Evolutionary conservation across 1,139 yeast genomes (phyloP).

Genomic region (Geotrichum citri-aurantii): DNA sequence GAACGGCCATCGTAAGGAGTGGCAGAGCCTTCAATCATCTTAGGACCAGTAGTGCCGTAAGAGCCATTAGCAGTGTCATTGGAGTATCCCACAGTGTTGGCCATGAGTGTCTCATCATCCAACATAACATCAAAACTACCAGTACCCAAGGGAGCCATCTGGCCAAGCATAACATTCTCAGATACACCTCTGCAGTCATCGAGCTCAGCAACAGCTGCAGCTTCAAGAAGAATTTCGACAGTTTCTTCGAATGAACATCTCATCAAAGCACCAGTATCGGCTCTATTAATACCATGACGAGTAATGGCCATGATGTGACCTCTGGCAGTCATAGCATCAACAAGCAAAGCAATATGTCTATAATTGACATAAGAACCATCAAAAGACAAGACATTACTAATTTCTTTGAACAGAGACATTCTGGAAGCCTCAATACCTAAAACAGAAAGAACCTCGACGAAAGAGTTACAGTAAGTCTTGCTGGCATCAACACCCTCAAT

Average conservation of each 20-base stretch:
- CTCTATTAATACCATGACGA: slow-evolving; percentile 98
- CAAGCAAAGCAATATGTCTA: slow-evolving; percentile 95
- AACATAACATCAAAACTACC: slow-evolving; percentile 96
- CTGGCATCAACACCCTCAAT: slow-evolving; percentile 91
- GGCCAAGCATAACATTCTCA: slow-evolving; percentile 95
- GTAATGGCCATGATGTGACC: slow-evolving; percentile 99
- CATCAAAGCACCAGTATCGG: slow-evolving; percentile 98
- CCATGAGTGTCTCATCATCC: slow-evolving; percentile 79
- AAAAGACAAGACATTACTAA: slow-evolving; percentile 93
- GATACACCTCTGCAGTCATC: slow-evolving; percentile 99
- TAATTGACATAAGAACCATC: slow-evolving; percentile 99
- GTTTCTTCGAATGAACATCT: slow-evolving; percentile 99
- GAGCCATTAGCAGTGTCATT: slow-evolving; percentile 36
- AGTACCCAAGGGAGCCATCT: slow-evolving; percentile 97
- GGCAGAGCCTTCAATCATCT: slow-evolving; percentile 67
- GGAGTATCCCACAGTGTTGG: slow-evolving; percentile 50
- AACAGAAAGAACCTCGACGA: slow-evolving; percentile 90
- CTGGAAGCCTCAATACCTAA: slow-evolving; percentile 98
- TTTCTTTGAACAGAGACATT: slow-evolving; percentile 86
- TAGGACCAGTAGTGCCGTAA: slow-evolving; percentile 10
- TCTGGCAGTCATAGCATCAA: slow-evolving; percentile 97
- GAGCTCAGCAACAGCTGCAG: slow-evolving; percentile 95
- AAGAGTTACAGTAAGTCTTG: slow-evolving; percentile 90
- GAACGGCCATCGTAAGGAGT: slow-evolving; percentile 87
- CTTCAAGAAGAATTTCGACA: slow-evolving; percentile 93